Evolutionary conservation across 2,329 filamentous ascomycete species (phyloP), one percentile per base, ranked within the genome.

Genomic region (Diaporthe citriasiana): DNA sequence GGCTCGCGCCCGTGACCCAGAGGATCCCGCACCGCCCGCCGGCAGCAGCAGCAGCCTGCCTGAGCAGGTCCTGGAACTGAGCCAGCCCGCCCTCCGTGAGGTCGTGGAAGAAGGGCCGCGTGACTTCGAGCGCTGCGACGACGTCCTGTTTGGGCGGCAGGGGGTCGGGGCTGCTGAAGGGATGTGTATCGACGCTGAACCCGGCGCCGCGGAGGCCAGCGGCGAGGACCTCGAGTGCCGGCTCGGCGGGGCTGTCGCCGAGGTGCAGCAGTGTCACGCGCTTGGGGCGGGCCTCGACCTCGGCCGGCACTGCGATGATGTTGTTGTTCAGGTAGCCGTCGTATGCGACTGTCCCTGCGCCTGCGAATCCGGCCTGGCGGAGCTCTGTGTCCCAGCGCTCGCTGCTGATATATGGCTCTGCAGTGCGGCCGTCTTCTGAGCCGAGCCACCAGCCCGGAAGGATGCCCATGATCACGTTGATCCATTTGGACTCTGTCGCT

Each of bases 1-100:
- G 80, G 7, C 75, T 75, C 1, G 78, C 76, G 1, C 77, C 77
- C 1, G 82, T 83, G 10, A 83, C 60, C 82, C 82, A 84, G 8
- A 83, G 74, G 30, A 82, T 56, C 6, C 75, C 70, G n/a, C 40
- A n/a, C 45, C 63, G 22, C 17, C 19, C 35, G 22, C 25, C 45
- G 4, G 19, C 38, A 13, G 22, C 35, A 12, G 15, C 45, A 3
- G 19, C 38, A 13, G 22, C 47, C 33, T 42, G 38, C 1, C 22
- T 40, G 35, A 59, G 13, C 22, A 60, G 55, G 42, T 56, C 25
- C 13, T 60, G 69, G 45, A 71, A 63, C 15, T n/a, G 33, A 1
- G 22, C 17, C 4, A 71, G 33, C 15, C 25, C 7, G 0, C 8
- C 45, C 22, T 30, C 50, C 2, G 17, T 30, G 2, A 70, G 27